A percentile compares a stretch with the other conserved stretches of the same genome.
These are phyloP conservation scores for Niebla homalea DNA, from an alignment of 495 filamentous ascomycete species.

Conservation along the genomic window DNA sequence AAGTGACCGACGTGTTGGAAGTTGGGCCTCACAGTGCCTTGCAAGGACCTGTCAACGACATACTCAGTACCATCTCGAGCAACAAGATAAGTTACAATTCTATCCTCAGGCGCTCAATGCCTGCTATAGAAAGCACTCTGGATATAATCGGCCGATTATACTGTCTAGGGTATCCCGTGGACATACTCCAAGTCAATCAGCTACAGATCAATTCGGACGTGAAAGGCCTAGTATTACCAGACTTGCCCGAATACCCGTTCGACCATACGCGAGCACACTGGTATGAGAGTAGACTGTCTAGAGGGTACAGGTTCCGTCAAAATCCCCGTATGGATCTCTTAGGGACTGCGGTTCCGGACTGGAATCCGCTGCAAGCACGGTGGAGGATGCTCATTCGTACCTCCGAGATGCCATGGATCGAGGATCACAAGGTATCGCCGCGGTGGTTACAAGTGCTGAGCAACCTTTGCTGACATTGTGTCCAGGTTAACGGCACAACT, in stretches of 20 bases:
- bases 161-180: slow-evolving; percentile 19
- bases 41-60: slow-evolving; percentile 31
- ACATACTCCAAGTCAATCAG: slow-evolving; percentile 19
- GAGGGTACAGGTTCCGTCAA: not conserved
- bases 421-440: slow-evolving; percentile 23
- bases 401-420: slow-evolving; percentile 22
- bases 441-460: too few relatives aligned
- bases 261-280: too few relatives aligned
- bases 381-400: slow-evolving; percentile 21
- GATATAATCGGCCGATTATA: slow-evolving; percentile 27
- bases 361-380: slow-evolving; percentile 10
- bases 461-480: too few relatives aligned
- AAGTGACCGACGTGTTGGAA: slow-evolving; percentile 30
- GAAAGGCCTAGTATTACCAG: not conserved
- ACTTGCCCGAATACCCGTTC: too few relatives aligned
- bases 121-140: slow-evolving; percentile 23
- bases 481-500: slow-evolving; percentile 12
- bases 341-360: slow-evolving; percentile 9
- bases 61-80: slow-evolving; percentile 11
- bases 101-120: slow-evolving; percentile 22
- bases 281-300: too few relatives aligned
- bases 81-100: slow-evolving; percentile 23
- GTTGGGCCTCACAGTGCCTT: slow-evolving; percentile 37
- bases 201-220: slow-evolving; percentile 3
- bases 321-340: slow-evolving; percentile 14